Evolutionary conservation across 805 yeast genomes (phyloP).

Genomic region (Suhomyces pyralidae): DNA sequence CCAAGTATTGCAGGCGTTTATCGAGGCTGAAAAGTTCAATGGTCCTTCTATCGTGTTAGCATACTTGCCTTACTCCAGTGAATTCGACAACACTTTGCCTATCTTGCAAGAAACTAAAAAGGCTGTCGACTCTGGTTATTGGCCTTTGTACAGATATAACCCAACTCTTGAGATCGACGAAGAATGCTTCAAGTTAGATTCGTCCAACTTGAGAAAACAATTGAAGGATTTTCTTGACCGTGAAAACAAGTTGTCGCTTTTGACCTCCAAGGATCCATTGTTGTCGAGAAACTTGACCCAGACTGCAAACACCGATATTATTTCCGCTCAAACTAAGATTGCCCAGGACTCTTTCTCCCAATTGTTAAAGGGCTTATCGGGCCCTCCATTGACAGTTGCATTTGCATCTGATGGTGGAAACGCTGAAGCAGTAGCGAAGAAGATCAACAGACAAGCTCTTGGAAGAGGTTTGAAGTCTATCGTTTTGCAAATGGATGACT

Average conservation of each 20-base stretch:
- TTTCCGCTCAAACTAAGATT: conserved; percentile 55
- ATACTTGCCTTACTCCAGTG: conserved; percentile 72
- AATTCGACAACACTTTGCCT: conserved; percentile 64
- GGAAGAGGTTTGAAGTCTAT: conserved; percentile 73
- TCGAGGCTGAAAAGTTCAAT: conserved; percentile 83
- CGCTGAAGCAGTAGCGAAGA: conserved; percentile 78
- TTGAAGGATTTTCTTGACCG: conserved; percentile 79
- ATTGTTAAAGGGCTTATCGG: conserved; percentile 80
- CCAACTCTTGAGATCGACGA: conserved; percentile 53
- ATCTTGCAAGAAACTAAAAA: conserved; percentile 81
- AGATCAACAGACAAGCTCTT: conserved; percentile 72
- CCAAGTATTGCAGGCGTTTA: conserved; percentile 81
- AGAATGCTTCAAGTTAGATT: conserved; percentile 77
- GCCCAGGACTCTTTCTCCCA: conserved; percentile 77
- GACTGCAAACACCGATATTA: conserved; percentile 58
- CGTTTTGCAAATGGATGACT: conserved; percentile 68
- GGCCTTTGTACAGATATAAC: conserved; percentile 90
- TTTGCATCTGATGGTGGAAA: conserved; percentile 93
- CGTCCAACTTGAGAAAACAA: conserved; percentile 74
- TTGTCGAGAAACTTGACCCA: conserved; percentile 70
- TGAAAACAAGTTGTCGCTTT: conserved; percentile 80
- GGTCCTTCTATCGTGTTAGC: conserved; percentile 94
- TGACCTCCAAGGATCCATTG: conserved; percentile 67
- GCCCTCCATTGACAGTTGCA: conserved; percentile 85
- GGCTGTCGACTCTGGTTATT: conserved; percentile 91